A percentile compares a stretch with the other conserved stretches of the same genome.
Conservation (phyloP, 2,329 filamentous ascomycete species). For the Blastomyces gilchristii region DNA sequence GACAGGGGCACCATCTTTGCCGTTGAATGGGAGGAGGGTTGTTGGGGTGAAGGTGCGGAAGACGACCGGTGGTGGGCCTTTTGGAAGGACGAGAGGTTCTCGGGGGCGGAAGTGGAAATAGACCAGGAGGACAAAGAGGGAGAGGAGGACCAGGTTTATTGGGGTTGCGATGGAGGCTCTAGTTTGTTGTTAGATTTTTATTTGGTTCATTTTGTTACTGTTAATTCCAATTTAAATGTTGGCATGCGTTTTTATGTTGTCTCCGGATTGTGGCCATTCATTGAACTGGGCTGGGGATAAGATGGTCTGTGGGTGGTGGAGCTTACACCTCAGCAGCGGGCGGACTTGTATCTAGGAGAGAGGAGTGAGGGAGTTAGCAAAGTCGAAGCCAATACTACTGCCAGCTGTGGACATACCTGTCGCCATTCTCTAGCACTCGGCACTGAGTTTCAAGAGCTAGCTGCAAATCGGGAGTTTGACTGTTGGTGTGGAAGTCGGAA, state of each 20-base stretch:
- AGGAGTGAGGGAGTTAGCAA: neutral
- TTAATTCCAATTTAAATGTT: neutral
- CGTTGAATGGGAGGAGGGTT: slow-evolving; percentile 79
- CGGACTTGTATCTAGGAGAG: slow-evolving; percentile 7
- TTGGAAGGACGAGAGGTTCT: slow-evolving; percentile 42
- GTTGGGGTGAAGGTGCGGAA: slow-evolving; percentile 78
- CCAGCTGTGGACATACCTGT: neutral
- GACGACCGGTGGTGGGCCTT: slow-evolving; percentile 56
- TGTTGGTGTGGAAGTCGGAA: neutral
- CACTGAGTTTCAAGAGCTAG: neutral
- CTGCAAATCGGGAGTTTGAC: neutral
- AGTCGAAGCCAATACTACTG: neutral
- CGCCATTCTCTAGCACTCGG: neutral
- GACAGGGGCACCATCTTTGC: slow-evolving; percentile 60
- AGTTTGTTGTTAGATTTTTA: slow-evolving; percentile 9
- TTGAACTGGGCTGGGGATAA: neutral
- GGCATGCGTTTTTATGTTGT: neutral
- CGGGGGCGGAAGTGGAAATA: slow-evolving; percentile 52
- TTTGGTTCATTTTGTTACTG: neutral
- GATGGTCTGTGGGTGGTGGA: neutral
- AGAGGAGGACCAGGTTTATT: slow-evolving; percentile 51
- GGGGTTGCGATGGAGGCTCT: slow-evolving; percentile 48
- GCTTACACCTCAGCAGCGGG: slow-evolving; percentile 29
- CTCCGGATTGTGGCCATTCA: neutral
- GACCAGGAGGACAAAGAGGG: slow-evolving; percentile 46